A percentile compares a stretch with the other conserved stretches of the same genome.
Conservation (phyloP, 179 eudicot species). For the Patellifolia procumbens region DNA sequence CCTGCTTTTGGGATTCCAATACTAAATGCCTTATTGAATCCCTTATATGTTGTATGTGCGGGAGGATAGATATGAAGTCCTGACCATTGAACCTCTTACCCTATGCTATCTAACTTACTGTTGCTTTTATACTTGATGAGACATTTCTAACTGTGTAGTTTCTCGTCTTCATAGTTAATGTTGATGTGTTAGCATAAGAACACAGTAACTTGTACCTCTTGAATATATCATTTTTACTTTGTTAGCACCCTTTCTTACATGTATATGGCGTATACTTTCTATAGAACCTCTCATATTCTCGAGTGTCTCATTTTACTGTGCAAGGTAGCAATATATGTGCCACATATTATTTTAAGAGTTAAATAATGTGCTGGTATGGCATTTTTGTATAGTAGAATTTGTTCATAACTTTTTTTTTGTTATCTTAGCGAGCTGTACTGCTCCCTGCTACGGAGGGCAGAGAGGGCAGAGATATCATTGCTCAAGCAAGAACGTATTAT, state of each 20-base stretch:
- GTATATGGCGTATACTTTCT: not conserved
- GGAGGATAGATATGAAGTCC: not conserved
- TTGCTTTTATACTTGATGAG: too few species aligned
- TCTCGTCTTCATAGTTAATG: too few species aligned
- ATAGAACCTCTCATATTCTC: not conserved
- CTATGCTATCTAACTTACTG: not conserved
- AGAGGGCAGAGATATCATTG: constrained; percentile 89
- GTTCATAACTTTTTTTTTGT: constrained; percentile 13
- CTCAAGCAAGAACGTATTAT: constrained; percentile 98
- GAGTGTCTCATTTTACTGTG: not conserved
- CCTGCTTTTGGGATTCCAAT: too few species aligned
- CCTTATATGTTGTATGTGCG: not conserved
- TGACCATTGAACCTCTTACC: not conserved
- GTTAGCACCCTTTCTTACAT: not conserved
- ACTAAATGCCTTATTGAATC: too few species aligned
- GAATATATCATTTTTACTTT: not conserved
- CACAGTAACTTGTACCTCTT: not conserved
- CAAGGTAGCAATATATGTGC: not conserved
- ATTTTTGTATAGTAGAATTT: not conserved
- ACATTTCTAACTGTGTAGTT: too few species aligned
- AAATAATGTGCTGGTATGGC: not conserved
- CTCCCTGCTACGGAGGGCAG: constrained; percentile 85
- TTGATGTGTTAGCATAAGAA: too few species aligned
- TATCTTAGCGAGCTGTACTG: constrained; percentile 80
- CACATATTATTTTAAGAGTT: not conserved